phyloP scores from a whole-genome alignment of 2,329 filamentous ascomycete genomes.

The Aspergillus novoparasiticus region DNA sequence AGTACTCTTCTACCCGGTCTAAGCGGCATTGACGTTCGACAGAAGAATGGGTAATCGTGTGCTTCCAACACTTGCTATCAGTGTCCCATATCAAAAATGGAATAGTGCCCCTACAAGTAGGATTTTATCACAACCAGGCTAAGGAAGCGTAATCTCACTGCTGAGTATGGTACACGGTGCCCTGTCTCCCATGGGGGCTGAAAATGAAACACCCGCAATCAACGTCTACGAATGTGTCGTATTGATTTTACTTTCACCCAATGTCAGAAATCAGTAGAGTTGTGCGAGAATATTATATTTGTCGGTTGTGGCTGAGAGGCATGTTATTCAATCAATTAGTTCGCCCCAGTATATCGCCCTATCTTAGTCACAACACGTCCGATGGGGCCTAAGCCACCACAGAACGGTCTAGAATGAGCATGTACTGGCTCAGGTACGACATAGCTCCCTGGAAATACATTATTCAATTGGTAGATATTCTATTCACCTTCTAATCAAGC shows the following conservation, averaged over 20 bases:
- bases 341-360: background rate
- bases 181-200: background rate
- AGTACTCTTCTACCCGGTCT: background rate
- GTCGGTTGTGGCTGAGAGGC: background rate
- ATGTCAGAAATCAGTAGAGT: too few species aligned
- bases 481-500: background rate
- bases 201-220: background rate
- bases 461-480: background rate
- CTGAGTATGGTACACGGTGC: background rate
- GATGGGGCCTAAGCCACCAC: background rate
- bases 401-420: background rate
- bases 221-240: background rate
- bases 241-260: background rate
- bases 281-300: background rate
- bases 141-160: background rate
- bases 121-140: background rate
- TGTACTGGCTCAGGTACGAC: background rate
- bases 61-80: background rate
- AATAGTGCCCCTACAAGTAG: fast-evolving
- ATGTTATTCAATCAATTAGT: background rate
- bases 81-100: background rate
- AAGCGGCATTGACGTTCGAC: background rate
- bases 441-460: fast-evolving
- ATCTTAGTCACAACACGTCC: background rate
- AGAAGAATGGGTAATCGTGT: background rate